These are phyloP conservation scores for Dioscorea zingiberensis DNA, from an alignment of 106 monocot genomes.

Conservation along the genomic window DNA sequence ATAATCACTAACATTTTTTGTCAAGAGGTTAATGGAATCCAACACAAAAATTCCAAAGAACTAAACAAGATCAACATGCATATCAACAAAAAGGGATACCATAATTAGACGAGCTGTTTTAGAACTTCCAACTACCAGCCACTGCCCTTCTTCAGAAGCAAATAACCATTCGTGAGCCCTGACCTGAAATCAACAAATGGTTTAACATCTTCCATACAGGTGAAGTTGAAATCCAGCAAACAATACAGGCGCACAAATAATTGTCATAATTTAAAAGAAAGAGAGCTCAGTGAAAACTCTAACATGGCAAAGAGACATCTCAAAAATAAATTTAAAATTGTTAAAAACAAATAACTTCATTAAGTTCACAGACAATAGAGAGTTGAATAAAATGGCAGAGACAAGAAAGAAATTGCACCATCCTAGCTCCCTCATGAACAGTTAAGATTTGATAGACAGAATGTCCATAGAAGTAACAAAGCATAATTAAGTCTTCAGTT, in stretches of 20 bases:
- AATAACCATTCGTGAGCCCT: constrained; percentile 94
- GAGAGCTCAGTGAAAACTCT: too few species aligned
- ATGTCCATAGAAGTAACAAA: not conserved
- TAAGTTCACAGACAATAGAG: not conserved
- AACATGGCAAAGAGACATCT: too few species aligned
- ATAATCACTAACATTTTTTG: not conserved
- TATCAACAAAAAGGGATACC: constrained; percentile 28
- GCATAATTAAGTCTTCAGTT: too few species aligned
- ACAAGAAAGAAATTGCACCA: too few species aligned
- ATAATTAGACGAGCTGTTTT: constrained; percentile 93
- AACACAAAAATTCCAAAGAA: not conserved
- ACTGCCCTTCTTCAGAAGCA: constrained; percentile 93
- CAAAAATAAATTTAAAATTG: too few species aligned
- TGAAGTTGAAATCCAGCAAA: not conserved
- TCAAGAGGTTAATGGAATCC: not conserved
- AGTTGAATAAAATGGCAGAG: too few species aligned
- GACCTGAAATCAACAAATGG: constrained; percentile 39
- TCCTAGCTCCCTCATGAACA: too few species aligned
- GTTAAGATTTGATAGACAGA: not conserved
- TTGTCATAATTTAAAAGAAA: not conserved
- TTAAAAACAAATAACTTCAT: not conserved
- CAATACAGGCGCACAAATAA: not conserved
- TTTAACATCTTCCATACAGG: constrained; percentile 4
- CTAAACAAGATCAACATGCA: not conserved
- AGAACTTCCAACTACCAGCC: constrained; percentile 83